Evolutionary conservation across 116 monocot genomes (phyloP).

Genomic region (Cymodocea nodosa): DNA sequence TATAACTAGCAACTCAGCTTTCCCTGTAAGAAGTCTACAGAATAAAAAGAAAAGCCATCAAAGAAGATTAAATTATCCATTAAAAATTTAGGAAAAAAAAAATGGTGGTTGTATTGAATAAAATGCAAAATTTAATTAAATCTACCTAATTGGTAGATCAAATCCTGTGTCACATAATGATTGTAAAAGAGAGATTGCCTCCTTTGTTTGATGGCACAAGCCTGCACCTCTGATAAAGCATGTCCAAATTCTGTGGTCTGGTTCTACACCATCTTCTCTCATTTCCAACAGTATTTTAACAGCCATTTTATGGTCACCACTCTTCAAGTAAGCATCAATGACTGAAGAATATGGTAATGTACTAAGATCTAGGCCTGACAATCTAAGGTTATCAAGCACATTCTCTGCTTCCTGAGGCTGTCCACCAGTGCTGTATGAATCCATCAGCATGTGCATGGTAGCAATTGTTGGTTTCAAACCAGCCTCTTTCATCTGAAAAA

Average conservation of each 20-base stretch:
- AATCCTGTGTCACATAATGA: constrained; percentile 51
- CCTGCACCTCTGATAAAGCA: constrained; percentile 92
- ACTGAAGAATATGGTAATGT: constrained; percentile 85
- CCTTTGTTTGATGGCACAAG: constrained; percentile 57
- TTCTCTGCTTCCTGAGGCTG: constrained; percentile 73
- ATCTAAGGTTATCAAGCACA: constrained; percentile 67
- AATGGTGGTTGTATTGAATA: not conserved
- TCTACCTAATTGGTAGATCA: constrained; percentile 80
- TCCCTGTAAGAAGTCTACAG: constrained; percentile 61
- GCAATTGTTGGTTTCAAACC: constrained; percentile 77
- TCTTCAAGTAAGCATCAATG: constrained; percentile 91
- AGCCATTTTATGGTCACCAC: constrained; percentile 58
- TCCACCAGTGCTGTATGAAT: constrained; percentile 66
- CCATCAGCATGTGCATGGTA: constrained; percentile 96
- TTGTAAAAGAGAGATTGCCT: constrained; percentile 53
- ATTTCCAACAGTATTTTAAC: constrained; percentile 57
- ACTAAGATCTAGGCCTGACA: constrained; percentile 40
- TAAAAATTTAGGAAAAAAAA: too few species aligned
- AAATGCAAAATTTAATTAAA: not conserved
- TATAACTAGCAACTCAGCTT: constrained; percentile 36
- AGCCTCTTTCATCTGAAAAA: constrained; percentile 65
- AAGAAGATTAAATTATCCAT: not conserved
- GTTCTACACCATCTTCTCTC: constrained; percentile 66
- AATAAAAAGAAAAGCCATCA: not conserved
- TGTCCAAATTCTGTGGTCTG: constrained; percentile 94